Conservation (phyloP, 176 grass and related monocot genomes). For the Tuctoria greenei region DNA sequence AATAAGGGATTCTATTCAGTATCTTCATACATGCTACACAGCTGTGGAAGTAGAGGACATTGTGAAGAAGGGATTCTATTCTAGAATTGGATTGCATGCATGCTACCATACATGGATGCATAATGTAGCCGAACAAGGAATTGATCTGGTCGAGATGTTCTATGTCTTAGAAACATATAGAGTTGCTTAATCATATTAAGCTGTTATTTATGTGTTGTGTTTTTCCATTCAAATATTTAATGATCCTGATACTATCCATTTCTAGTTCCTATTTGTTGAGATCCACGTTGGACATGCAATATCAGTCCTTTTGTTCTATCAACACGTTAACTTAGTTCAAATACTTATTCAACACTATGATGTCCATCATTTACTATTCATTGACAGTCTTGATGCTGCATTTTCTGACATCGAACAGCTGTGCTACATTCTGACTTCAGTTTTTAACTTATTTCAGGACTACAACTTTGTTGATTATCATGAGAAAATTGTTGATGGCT, state of each 20-base stretch:
- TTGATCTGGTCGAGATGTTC: no score
- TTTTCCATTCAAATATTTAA: no score
- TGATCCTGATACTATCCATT: no score
- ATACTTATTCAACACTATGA: no score
- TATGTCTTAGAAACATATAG: no score
- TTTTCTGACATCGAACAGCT: conserved; percentile 9
- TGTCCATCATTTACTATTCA: background rate
- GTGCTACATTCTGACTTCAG: conserved; percentile 30
- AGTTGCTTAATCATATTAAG: no score
- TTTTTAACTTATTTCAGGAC: conserved; percentile 58
- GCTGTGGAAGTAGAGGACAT: background rate
- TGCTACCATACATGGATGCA: no score
- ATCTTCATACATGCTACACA: background rate
- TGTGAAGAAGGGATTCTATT: no score
- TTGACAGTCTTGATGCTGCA: background rate
- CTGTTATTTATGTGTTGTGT: no score
- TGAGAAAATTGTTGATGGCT: conserved; percentile 94
- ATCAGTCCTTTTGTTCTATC: background rate
- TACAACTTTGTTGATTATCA: conserved; percentile 94
- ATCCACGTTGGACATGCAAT: background rate
- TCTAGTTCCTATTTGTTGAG: no score
- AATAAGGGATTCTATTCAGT: background rate
- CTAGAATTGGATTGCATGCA: no score
- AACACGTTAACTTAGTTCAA: background rate
- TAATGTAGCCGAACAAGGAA: no score